Evolutionary conservation across 306 rosid species (phyloP), one percentile per base, ranked within the genome.

Genomic region (Vachellia pachyceras): DNA sequence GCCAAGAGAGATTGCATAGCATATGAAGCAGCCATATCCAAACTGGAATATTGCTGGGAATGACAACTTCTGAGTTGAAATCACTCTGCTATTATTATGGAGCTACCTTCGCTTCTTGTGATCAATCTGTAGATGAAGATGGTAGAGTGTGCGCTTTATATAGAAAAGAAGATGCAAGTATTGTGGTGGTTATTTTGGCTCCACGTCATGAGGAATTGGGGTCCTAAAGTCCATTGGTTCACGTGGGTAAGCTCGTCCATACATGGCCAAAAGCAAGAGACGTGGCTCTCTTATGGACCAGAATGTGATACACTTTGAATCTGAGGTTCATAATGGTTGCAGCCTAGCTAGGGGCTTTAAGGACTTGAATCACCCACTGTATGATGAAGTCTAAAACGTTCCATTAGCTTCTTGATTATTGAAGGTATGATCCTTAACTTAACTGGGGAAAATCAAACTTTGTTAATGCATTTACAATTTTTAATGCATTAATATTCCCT

Each of bases 211-310:
- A 74, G n/a, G 44, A 10, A 9, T n/a, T 0, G 17, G 41, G 71
- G 44, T 33, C 84, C 72, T 18, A 84, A 84, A 89, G 79, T 61
- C 5, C 12, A 79, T 80, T 80, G 84, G 84, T 3, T 84, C 91
- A 82, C 89, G 83, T 85, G 87, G 87, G 77, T 83, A 77, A 6
- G 9, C 15, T 84, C 80, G 90, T 73, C 83, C 84, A 79, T 85
- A 83, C 84, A 84, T 80, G 45, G 45, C 12, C 12, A 40, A 64
- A 82, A 69, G 75, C 4, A 4, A 0, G 22, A 76, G 82, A 82
- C 86, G 90, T 87, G 90, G 90, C 79, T 79, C 22, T 1, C 20
- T 4, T 50, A 2, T 22, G 14, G 10, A 69, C 85, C 85, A 70
- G 47, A 58, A 52, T 7, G 36, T 11, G 55, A 1, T 9, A 0